Evolutionary conservation across 179 eudicot genomes (phyloP).

Genomic region (Nepenthes alata): DNA sequence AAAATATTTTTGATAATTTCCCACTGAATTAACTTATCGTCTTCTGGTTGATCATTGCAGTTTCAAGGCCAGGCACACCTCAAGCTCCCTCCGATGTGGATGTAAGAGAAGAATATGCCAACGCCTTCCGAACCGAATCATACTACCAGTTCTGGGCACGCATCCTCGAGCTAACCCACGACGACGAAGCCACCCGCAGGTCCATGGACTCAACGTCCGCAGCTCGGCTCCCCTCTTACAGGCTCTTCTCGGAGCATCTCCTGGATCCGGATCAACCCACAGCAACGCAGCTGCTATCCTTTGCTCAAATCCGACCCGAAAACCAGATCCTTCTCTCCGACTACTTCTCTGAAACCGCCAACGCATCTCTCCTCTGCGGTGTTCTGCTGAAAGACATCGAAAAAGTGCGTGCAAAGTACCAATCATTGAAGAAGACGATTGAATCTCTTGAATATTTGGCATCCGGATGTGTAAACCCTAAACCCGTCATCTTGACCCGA

Average conservation of each 20-base stretch:
- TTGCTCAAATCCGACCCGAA: constrained; percentile 14
- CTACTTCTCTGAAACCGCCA: constrained; percentile 51
- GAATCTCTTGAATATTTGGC: constrained; percentile 13
- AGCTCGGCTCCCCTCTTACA: constrained; percentile 62
- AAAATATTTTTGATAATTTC: too few species aligned
- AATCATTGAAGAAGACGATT: constrained; percentile 29
- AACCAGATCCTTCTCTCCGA: constrained; percentile 37
- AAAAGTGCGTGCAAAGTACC: constrained; percentile 26
- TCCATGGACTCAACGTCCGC: constrained; percentile 47
- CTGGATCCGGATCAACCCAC: constrained; percentile 77
- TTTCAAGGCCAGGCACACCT: background rate
- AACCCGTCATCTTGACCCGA: constrained; percentile 18
- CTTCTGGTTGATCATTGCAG: background rate
- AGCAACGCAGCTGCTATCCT: constrained; percentile 22
- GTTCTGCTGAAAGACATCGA: constrained; percentile 47
- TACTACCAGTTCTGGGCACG: constrained; percentile 75
- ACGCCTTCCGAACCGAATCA: constrained; percentile 83
- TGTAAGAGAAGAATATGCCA: constrained; percentile 78
- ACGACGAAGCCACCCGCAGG: constrained; percentile 11
- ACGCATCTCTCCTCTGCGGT: constrained; percentile 57
- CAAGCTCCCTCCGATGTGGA: constrained; percentile 19
- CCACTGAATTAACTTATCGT: too few species aligned
- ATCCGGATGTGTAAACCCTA: constrained; percentile 7
- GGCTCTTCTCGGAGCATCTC: constrained; percentile 69
- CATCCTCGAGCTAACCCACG: constrained; percentile 29